Percentiles rank a stretch among this genome's conserved stretches.
Conservation (phyloP, 2,329 filamentous ascomycete genomes). For the Corinectria fuckeliana region DNA sequence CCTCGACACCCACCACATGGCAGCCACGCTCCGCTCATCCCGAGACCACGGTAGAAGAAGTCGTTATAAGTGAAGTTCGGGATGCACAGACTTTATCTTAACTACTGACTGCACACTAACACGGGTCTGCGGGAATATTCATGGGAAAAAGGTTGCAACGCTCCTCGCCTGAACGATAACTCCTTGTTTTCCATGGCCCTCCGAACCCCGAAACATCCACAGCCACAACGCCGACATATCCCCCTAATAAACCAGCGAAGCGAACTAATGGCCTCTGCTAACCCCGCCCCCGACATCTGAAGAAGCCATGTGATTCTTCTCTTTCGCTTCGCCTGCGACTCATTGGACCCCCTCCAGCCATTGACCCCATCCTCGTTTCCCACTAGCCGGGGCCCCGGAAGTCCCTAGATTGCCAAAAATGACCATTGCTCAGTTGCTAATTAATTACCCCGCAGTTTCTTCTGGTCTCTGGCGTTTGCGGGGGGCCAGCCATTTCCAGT, state of each 20-base stretch:
- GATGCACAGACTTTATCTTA: too few species aligned
- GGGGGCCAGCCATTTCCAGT: background rate
- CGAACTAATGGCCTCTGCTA: slow-evolving; percentile 9
- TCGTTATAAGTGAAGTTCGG: too few species aligned
- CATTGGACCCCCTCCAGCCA: background rate
- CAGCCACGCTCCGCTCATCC: too few species aligned
- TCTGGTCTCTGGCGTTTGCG: slow-evolving; percentile 23
- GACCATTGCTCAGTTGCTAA: background rate
- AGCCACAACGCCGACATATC: slow-evolving; percentile 13
- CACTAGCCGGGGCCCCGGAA: background rate
- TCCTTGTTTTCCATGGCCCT: too few species aligned
- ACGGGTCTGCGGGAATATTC: too few species aligned
- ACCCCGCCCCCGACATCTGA: background rate
- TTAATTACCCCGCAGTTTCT: slow-evolving; percentile 21
- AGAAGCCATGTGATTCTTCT: slow-evolving; percentile 11
- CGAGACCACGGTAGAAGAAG: too few species aligned
- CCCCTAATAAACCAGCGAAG: background rate
- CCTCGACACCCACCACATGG: too few species aligned
- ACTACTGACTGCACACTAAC: too few species aligned
- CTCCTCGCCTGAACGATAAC: background rate
- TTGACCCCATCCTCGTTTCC: slow-evolving; percentile 4
- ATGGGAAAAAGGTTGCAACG: too few species aligned
- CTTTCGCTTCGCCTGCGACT: background rate
- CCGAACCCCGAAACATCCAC: slow-evolving; percentile 5
- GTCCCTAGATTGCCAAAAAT: background rate